Conservation (phyloP, 2,329 filamentous ascomycete genomes). For the Ophiostoma himal-ulmi region DNA sequence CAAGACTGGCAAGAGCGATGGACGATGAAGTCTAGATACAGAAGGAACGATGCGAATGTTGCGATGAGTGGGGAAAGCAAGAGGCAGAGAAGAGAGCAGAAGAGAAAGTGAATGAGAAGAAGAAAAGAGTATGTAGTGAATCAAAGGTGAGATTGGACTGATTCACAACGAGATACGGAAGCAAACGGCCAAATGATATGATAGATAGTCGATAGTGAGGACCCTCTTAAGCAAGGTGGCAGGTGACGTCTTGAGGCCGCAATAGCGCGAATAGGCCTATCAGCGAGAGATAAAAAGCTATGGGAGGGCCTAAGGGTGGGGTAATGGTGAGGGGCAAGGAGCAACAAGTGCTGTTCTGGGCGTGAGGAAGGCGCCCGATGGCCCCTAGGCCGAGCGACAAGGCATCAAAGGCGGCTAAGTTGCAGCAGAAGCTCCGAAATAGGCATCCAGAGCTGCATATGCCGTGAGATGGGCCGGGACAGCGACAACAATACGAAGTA, state of each 20-base stretch:
- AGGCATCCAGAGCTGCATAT: conserved; percentile 6
- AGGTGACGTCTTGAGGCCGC: conserved; percentile 22
- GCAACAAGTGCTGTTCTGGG: conserved; percentile 12
- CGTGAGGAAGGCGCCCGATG: conserved; percentile 17
- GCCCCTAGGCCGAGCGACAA: background rate
- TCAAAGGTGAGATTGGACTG: background rate
- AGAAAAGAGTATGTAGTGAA: background rate
- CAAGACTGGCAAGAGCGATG: conserved; percentile 3
- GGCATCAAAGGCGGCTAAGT: background rate
- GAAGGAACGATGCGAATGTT: background rate
- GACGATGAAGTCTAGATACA: background rate
- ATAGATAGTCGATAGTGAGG: conserved; percentile 12
- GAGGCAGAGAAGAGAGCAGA: background rate
- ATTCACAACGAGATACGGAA: background rate
- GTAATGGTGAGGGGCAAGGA: conserved; percentile 22
- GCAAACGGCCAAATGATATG: background rate
- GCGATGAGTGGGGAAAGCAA: background rate
- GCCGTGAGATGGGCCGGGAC: background rate
- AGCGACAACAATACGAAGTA: background rate
- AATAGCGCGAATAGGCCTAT: conserved; percentile 22
- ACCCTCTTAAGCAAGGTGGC: conserved; percentile 18
- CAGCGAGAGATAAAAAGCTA: conserved; percentile 17
- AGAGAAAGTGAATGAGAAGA: background rate
- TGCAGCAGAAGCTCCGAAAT: conserved; percentile 12
- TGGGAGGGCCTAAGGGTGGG: conserved; percentile 17